These are phyloP conservation scores for Aulographum hederae DNA, from an alignment of 2,329 filamentous ascomycete species.

Conservation along the genomic window DNA sequence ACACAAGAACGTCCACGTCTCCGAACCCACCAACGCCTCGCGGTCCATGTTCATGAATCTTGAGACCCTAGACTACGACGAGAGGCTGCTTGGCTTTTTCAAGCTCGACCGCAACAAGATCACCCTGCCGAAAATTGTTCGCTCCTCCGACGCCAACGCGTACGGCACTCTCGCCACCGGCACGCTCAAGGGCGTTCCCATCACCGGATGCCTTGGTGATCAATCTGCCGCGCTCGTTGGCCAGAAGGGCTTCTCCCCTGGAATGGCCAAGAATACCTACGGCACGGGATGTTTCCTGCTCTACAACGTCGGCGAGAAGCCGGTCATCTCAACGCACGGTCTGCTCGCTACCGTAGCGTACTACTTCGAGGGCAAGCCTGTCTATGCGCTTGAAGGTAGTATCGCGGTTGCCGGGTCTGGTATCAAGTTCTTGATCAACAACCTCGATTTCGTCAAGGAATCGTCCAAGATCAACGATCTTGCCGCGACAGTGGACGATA, in stretches of 20 bases:
- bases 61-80: slow-evolving; percentile 61
- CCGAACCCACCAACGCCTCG: slow-evolving; percentile 74
- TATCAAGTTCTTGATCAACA: slow-evolving; percentile 51
- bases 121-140: slow-evolving; percentile 63
- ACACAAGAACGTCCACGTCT: slow-evolving; percentile 53
- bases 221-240: slow-evolving; percentile 76
- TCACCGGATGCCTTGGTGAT: slow-evolving; percentile 74
- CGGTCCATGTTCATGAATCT: slow-evolving; percentile 93
- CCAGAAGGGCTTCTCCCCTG: slow-evolving; percentile 66
- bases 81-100: slow-evolving; percentile 62
- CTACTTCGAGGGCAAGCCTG: slow-evolving; percentile 57
- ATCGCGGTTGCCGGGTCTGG: slow-evolving; percentile 68
- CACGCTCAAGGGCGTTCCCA: slow-evolving; percentile 47
- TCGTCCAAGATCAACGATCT: slow-evolving; percentile 46
- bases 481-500: slow-evolving; percentile 49
- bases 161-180: slow-evolving; percentile 53
- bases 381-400: slow-evolving; percentile 71
- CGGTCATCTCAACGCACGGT: slow-evolving; percentile 69
- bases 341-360: slow-evolving; percentile 77
- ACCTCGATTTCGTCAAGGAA: slow-evolving; percentile 42
- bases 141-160: slow-evolving; percentile 54
- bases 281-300: slow-evolving; percentile 80
- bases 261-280: slow-evolving; percentile 79
- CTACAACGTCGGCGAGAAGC: slow-evolving; percentile 72
- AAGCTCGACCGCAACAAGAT: slow-evolving; percentile 55